Conservation (phyloP, 768 basidiomycete species). For the Chalciporus piperatus region DNA sequence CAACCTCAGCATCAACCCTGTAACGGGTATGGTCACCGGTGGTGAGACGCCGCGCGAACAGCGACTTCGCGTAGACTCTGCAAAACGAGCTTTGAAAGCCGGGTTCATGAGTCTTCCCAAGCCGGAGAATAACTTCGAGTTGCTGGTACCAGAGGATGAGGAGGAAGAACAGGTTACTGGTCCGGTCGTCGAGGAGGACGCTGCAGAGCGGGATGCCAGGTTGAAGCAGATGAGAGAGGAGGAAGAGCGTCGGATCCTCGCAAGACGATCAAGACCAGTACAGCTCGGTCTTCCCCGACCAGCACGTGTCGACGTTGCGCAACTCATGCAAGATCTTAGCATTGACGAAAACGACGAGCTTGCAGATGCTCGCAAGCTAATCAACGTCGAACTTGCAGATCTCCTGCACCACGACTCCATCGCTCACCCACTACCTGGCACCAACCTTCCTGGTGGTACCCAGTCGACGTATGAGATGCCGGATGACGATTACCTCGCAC, state of each 20-base stretch:
- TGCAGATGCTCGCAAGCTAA: conserved; percentile 53
- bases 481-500: conserved; percentile 68
- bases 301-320: conserved; percentile 69
- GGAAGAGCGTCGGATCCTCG: conserved; percentile 77
- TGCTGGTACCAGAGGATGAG: conserved; percentile 88
- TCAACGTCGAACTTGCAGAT: conserved; percentile 74
- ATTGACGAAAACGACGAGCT: conserved; percentile 47
- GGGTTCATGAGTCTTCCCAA: conserved; percentile 84
- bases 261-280: conserved; percentile 76
- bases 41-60: conserved; percentile 78
- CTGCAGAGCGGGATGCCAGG: conserved; percentile 85
- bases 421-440: conserved; percentile 85
- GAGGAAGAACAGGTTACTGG: conserved; percentile 40
- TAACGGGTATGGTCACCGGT: conserved; percentile 50
- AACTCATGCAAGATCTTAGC: conserved; percentile 58
- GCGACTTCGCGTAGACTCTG: conserved; percentile 55
- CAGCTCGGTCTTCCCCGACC: conserved; percentile 85
- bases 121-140: conserved; percentile 96
- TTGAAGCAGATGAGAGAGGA: conserved; percentile 64
- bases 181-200: conserved; percentile 67
- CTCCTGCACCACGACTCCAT: conserved; percentile 89
- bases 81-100: conserved; percentile 73
- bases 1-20: conserved; percentile 82
- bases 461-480: conserved; percentile 70
- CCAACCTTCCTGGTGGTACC: conserved; percentile 68